Percentiles rank a stretch among this genome's conserved stretches.
Conservation (phyloP, 352 stramenopile species). For the Globisporangium megalacanthum region DNA sequence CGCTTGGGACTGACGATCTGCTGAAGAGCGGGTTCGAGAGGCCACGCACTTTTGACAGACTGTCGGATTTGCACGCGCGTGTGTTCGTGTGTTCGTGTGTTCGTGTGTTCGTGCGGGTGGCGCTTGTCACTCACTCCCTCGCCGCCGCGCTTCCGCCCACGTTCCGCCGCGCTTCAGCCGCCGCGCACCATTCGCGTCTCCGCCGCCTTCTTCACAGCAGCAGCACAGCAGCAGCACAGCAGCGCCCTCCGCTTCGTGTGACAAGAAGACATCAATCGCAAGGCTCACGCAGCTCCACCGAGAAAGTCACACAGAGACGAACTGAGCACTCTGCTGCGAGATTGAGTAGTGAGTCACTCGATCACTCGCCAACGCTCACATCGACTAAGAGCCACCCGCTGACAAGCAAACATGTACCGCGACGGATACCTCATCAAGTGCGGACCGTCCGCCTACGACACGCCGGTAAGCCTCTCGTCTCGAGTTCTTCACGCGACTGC, state of each 20-base stretch:
- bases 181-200: neutral
- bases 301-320: neutral
- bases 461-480: slow-evolving; percentile 26
- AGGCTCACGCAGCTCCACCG: too few species aligned
- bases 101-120: too few species aligned
- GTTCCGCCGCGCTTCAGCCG: slow-evolving; percentile 1
- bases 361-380: slow-evolving; percentile 3
- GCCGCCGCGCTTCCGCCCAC: neutral
- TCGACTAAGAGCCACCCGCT: neutral
- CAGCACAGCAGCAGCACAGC: too few species aligned
- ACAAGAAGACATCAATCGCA: too few species aligned
- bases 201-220: neutral
- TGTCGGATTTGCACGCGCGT: too few species aligned
- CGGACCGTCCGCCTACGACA: slow-evolving; percentile 36
- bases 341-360: too few species aligned
- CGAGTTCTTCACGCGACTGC: neutral
- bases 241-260: too few species aligned
- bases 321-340: slow-evolving; percentile 7
- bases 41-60: too few species aligned
- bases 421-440: slow-evolving; percentile 77
- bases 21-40: too few species aligned
- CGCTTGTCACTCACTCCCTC: neutral
- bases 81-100: too few species aligned
- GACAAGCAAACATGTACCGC: slow-evolving; percentile 50
- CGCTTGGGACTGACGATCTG: too few species aligned